Conservation (phyloP, 306 rosid genomes). For the Sicyos baderoa region DNA sequence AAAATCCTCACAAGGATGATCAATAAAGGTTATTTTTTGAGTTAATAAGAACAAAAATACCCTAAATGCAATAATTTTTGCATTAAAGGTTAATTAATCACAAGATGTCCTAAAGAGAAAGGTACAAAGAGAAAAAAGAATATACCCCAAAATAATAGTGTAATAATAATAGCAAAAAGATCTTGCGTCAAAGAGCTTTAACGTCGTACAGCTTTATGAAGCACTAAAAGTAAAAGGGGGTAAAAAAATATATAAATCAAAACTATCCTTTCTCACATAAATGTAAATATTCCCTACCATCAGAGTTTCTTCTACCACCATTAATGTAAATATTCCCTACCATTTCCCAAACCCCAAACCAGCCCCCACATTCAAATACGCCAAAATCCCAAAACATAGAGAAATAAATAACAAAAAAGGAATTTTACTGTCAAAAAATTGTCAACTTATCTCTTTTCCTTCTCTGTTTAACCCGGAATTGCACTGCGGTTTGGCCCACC, state of each 20-base stretch:
- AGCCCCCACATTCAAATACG: slow-evolving; percentile 4
- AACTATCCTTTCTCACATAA: slow-evolving; percentile 19
- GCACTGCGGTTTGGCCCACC: slow-evolving; percentile 41
- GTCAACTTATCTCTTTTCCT: slow-evolving; percentile 32
- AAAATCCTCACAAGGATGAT: too few relatives aligned
- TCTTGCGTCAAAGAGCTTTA: too few relatives aligned
- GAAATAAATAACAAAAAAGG: not conserved
- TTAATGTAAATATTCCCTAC: slow-evolving; percentile 5
- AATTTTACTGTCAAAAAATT: slow-evolving; percentile 35
- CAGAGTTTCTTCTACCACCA: slow-evolving; percentile 19
- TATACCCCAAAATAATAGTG: too few relatives aligned
- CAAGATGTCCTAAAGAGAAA: too few relatives aligned
- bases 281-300: slow-evolving; percentile 4
- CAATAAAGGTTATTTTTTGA: too few relatives aligned
- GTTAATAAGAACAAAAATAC: too few relatives aligned
- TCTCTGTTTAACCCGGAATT: slow-evolving; percentile 27
- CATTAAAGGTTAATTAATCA: too few relatives aligned
- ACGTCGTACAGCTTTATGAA: slow-evolving; percentile 15
- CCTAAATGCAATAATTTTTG: too few relatives aligned
- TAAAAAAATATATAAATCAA: slow-evolving; percentile 11
- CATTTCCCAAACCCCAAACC: slow-evolving; percentile 9
- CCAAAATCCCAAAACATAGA: not conserved
- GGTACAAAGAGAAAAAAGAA: too few relatives aligned
- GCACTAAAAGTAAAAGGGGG: slow-evolving; percentile 11
- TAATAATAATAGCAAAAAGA: too few relatives aligned